A percentile compares a stretch with the other conserved stretches of the same genome.
Evolutionary conservation across 2,329 filamentous ascomycete genomes (phyloP).

Genomic region (Coleophoma eucalyptorum): DNA sequence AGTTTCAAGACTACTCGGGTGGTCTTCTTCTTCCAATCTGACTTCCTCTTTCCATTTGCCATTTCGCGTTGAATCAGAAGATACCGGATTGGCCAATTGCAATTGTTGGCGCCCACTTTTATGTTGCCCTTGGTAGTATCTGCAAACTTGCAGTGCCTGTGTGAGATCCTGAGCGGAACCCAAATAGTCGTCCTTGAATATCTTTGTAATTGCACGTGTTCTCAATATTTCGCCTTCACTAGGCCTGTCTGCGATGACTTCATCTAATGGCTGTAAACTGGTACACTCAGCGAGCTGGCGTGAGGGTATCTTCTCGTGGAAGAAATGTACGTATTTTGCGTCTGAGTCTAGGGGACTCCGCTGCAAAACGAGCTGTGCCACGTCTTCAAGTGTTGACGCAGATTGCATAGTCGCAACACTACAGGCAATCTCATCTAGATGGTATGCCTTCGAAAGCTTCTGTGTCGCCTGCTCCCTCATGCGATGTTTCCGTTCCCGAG

Average conservation of each 20-base stretch:
- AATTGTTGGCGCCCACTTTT: slow-evolving; percentile 36
- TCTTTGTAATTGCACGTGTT: slow-evolving; percentile 69
- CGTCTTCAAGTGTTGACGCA: slow-evolving; percentile 71
- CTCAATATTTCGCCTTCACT: slow-evolving; percentile 64
- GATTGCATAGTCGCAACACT: slow-evolving; percentile 83
- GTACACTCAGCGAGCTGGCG: slow-evolving; percentile 70
- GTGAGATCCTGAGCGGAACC: slow-evolving; percentile 70
- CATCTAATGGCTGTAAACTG: slow-evolving; percentile 60
- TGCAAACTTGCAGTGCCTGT: slow-evolving; percentile 51
- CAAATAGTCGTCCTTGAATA: slow-evolving; percentile 71
- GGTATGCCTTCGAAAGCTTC: slow-evolving; percentile 73
- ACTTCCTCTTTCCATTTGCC: slow-evolving; percentile 41
- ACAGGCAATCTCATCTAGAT: slow-evolving; percentile 77
- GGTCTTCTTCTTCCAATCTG: slow-evolving; percentile 56
- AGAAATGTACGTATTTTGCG: slow-evolving; percentile 87
- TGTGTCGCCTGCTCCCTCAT: slow-evolving; percentile 79
- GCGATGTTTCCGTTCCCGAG: slow-evolving; percentile 70
- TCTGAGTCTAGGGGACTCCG: slow-evolving; percentile 65
- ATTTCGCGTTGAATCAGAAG: slow-evolving; percentile 26
- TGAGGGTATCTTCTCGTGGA: slow-evolving; percentile 84
- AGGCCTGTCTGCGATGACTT: slow-evolving; percentile 62
- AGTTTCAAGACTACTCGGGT: slow-evolving; percentile 70
- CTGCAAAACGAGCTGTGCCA: slow-evolving; percentile 69
- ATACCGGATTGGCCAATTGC: slow-evolving; percentile 41
- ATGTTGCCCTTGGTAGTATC: slow-evolving; percentile 27